Percentiles rank a stretch among this genome's conserved stretches.
phyloP scores from a whole-genome alignment of 495 filamentous ascomycete species.

The Tetracladium marchalianum region DNA sequence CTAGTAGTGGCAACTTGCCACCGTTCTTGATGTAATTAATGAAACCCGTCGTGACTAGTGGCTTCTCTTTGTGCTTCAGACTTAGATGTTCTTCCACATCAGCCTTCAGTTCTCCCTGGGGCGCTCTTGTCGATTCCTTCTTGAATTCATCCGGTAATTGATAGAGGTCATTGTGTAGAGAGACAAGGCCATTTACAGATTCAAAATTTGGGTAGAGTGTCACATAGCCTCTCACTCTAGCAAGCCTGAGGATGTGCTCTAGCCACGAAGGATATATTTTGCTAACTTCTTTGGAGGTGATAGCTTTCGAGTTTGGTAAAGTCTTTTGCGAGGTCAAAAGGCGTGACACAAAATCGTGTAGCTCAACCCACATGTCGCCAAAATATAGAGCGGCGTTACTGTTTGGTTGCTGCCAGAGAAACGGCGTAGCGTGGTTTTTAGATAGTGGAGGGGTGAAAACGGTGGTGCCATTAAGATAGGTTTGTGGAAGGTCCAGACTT shows the following conservation, averaged over 20 bases:
- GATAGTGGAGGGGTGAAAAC: constrained; percentile 41
- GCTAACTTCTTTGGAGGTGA: constrained; percentile 40
- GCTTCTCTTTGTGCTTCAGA: constrained; percentile 10
- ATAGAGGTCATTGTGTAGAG: constrained; percentile 64
- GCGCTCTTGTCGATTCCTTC: constrained; percentile 1
- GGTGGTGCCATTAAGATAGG: constrained; percentile 43
- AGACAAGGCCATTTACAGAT: constrained; percentile 42
- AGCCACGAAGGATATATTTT: constrained; percentile 64
- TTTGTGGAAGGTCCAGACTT: constrained; percentile 62
- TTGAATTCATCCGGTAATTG: constrained; percentile 59
- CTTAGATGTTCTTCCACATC: constrained; percentile 14
- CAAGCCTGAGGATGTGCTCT: constrained; percentile 65
- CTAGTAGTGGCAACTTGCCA: constrained; percentile 8
- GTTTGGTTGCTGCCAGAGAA: constrained; percentile 75
- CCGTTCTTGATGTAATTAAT: constrained; percentile 11
- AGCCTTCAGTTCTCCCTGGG: constrained; percentile 12
- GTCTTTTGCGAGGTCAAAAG: constrained; percentile 36
- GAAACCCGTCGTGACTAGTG: constrained; percentile 11
- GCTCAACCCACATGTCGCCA: constrained; percentile 72
- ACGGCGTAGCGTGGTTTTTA: constrained; percentile 31
- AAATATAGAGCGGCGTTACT: constrained; percentile 72
- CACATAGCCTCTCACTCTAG: constrained; percentile 60
- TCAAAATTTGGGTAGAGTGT: constrained; percentile 59
- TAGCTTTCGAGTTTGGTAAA: constrained; percentile 17
- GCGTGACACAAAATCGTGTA: constrained; percentile 62